phyloP scores from a whole-genome alignment of 441 rosid genomes.

The Adansonia madagascariensis region DNA sequence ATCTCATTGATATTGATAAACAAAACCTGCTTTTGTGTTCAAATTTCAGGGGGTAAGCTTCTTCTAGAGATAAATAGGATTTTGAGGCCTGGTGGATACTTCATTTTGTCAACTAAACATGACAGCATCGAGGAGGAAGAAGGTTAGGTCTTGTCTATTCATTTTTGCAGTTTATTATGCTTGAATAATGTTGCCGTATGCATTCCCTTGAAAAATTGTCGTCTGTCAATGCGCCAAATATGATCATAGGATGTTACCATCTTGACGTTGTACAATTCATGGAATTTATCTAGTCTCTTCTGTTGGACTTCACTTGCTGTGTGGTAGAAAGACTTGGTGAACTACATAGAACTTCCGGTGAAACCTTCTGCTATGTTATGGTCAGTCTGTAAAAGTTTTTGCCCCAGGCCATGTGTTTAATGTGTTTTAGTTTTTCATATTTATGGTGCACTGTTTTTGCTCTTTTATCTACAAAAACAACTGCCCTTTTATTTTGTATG shows the following conservation, averaged over 20 bases:
- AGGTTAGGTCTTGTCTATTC: conserved; percentile 49
- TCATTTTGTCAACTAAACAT: conserved; percentile 71
- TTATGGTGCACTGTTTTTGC: neutral
- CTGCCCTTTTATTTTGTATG: neutral
- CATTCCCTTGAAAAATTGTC: conserved; percentile 6
- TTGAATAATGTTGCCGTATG: conserved; percentile 11
- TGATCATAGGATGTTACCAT: neutral
- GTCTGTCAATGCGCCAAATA: neutral
- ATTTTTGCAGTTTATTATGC: conserved; percentile 6
- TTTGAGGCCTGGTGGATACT: conserved; percentile 89
- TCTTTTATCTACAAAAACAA: neutral
- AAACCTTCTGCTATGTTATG: neutral
- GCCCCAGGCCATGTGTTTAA: conserved; percentile 14
- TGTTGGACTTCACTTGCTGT: neutral
- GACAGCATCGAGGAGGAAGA: conserved; percentile 78
- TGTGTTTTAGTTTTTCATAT: neutral
- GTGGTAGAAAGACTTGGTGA: conserved; percentile 7
- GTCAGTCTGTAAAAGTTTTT: neutral
- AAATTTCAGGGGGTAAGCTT: conserved; percentile 66
- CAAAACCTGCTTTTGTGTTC: conserved; percentile 10
- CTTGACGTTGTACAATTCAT: conserved; percentile 4
- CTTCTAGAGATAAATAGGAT: conserved; percentile 92
- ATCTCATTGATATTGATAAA: conserved; percentile 18
- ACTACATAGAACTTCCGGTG: neutral
- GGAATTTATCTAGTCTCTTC: conserved; percentile 5